These are phyloP conservation scores for Pythium monospermum DNA, from an alignment of 352 stramenopile species.

Conservation along the genomic window DNA sequence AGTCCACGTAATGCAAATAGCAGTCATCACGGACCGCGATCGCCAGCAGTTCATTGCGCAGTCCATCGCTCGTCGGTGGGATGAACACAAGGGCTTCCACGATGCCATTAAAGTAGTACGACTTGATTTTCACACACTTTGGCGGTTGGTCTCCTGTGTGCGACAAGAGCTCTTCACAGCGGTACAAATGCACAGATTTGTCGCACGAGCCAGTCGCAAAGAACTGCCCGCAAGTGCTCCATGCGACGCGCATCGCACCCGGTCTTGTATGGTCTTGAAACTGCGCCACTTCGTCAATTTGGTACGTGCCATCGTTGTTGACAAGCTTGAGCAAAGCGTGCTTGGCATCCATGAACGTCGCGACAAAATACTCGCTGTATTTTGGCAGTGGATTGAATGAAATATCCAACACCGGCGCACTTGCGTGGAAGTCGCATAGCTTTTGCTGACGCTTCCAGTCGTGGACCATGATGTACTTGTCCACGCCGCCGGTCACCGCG, in stretches of 20 bases:
- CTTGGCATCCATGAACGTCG: constrained; percentile 66
- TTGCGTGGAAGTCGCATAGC: constrained; percentile 31
- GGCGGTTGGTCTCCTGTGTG: not conserved
- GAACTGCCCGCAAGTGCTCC: constrained; percentile 41
- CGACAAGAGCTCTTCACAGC: constrained; percentile 24
- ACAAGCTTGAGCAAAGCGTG: constrained; percentile 53
- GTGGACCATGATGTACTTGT: constrained; percentile 69
- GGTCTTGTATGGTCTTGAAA: constrained; percentile 76
- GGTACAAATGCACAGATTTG: constrained; percentile 71
- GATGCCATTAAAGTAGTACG: constrained; percentile 83
- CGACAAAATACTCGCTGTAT: constrained; percentile 51
- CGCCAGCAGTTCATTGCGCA: constrained; percentile 39
- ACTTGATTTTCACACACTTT: constrained; percentile 60
- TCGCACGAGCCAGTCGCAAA: constrained; percentile 77
- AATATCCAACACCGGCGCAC: constrained; percentile 50
- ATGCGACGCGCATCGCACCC: constrained; percentile 60
- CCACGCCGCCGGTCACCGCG: constrained; percentile 59
- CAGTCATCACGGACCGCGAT: constrained; percentile 76
- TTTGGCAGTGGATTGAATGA: constrained; percentile 47
- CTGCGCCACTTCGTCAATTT: constrained; percentile 31
- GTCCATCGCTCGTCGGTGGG: constrained; percentile 11
- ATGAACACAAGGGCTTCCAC: constrained; percentile 64
- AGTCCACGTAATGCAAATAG: constrained; percentile 84
- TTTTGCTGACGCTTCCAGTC: constrained; percentile 50
- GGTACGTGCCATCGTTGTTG: constrained; percentile 27